Evolutionary conservation across 2,329 filamentous ascomycete genomes (phyloP).

Genomic region (Capronia americana): DNA sequence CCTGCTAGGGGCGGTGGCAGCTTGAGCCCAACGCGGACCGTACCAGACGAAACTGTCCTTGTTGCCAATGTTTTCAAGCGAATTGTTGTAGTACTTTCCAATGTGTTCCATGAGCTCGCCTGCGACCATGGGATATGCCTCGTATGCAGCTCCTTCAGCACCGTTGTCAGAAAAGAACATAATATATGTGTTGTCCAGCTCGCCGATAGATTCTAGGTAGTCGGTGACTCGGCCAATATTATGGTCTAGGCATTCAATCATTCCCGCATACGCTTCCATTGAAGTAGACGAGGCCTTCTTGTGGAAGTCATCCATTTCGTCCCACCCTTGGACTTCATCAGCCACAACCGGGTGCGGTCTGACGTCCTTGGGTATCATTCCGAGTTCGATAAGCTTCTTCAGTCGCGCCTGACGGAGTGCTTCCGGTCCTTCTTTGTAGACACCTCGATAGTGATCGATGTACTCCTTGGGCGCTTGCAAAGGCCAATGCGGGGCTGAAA

Average conservation of each 20-base stretch:
- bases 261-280: slow-evolving; percentile 60
- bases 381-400: slow-evolving; percentile 53
- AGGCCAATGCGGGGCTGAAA: slow-evolving; percentile 62
- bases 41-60: slow-evolving; percentile 59
- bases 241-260: slow-evolving; percentile 57
- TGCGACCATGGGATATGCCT: slow-evolving; percentile 53
- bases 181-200: slow-evolving; percentile 58
- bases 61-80: slow-evolving; percentile 55
- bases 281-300: slow-evolving; percentile 51
- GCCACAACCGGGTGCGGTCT: slow-evolving; percentile 53
- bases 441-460: slow-evolving; percentile 56
- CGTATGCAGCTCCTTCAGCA: slow-evolving; percentile 56
- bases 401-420: slow-evolving; percentile 54
- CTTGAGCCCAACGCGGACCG: slow-evolving; percentile 57
- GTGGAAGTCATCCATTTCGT: slow-evolving; percentile 48
- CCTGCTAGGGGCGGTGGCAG: slow-evolving; percentile 52
- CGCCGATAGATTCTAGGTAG: slow-evolving; percentile 54
- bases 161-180: slow-evolving; percentile 60
- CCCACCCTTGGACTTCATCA: slow-evolving; percentile 52
- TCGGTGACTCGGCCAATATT: slow-evolving; percentile 56
- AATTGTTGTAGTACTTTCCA: slow-evolving; percentile 57
- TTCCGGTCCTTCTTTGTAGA: slow-evolving; percentile 59
- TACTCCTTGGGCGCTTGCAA: slow-evolving; percentile 57
- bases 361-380: slow-evolving; percentile 51
- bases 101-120: slow-evolving; percentile 51